Base-by-base conservation (phyloP, 768 basidiomycete genomes). In the Mrakia gelida region DNA sequence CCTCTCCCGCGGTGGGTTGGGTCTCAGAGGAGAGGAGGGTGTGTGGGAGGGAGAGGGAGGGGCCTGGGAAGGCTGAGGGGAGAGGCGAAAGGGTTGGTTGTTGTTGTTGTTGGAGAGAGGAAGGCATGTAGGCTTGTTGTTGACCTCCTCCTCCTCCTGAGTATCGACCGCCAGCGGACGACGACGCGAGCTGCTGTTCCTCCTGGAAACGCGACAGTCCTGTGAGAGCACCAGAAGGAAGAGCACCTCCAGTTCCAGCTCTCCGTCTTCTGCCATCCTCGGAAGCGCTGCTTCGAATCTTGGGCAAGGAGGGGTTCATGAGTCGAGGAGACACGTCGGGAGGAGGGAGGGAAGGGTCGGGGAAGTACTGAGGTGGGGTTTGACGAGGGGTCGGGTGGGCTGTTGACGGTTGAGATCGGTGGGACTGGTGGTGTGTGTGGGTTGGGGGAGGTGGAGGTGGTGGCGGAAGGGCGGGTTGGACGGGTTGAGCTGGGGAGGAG, bases 301-400 rank as follows among this genome's bases (percentile, higher is more conserved):
- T 28, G 16, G 75, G 75, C 41, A 75, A 30, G 3, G 75, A 34
- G 13, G 75, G 45, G 43, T 67, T 75, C 75, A 75, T 41, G 16
- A 41, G 75, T 0, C 75, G 62, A 10, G 75, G 75, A 2, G 63
- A 67, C 16, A 75, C 41, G 30, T 75, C 75, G 0, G 75, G 75
- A 65, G 75, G 63, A 26, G 75, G 75, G n/a, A 70, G 54, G 23
- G 45, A 30, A 1, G 75, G 75, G 11, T 75, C 75, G 2, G 75
- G 75, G n/a, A 67, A 52, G 30, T 28, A 52, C 21, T 75, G 45
- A 13, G 45, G n/a, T 32, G 45, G 15, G 26, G 59, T 26, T 26
- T 59, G 32, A 52, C 34, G 38, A 26, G 71, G 32, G 30, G 32
- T 49, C 54, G 43, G 71, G 30, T 72, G 49, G n/a, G 71, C 34